Evolutionary conservation across 148 eudicot genomes (phyloP).

Genomic region (Vaccinium macrocarpon): DNA sequence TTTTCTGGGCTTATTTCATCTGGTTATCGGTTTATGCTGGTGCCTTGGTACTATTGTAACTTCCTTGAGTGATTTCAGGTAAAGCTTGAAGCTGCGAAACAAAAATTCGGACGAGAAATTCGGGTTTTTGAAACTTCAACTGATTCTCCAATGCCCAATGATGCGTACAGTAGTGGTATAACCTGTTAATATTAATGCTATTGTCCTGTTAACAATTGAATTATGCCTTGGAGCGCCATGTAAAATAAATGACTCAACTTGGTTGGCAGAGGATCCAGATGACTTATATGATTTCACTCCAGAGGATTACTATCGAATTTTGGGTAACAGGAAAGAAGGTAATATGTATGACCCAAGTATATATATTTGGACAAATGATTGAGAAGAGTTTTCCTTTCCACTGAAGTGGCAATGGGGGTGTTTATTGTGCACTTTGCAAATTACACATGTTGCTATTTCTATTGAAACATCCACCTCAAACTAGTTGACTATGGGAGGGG

Average conservation of each 20-base stretch:
- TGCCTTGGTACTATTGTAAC: not conserved
- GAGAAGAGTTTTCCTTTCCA: not conserved
- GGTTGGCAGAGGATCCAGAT: conserved; percentile 60
- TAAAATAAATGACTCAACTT: conserved; percentile 11
- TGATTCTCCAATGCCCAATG: conserved; percentile 39
- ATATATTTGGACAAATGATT: not conserved
- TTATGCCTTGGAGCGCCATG: not conserved
- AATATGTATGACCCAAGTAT: not conserved
- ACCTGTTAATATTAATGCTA: not conserved
- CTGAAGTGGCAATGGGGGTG: not conserved
- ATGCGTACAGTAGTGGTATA: conserved; percentile 31
- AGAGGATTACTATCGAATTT: conserved; percentile 62
- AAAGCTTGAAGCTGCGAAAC: conserved; percentile 63
- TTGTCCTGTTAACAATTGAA: not conserved
- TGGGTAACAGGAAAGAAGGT: conserved; percentile 69
- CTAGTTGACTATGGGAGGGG: not conserved
- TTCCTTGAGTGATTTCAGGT: conserved; percentile 29
- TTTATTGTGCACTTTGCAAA: not conserved
- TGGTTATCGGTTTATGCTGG: not conserved
- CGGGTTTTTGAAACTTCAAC: conserved; percentile 60
- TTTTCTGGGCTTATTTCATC: not conserved
- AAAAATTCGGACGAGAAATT: conserved; percentile 71
- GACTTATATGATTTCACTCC: conserved; percentile 76
- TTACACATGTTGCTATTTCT: not conserved
- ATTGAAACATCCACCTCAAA: not conserved